A percentile compares a stretch with the other conserved stretches of the same genome.
These are phyloP conservation scores for Phaffia rhodozyma DNA, from an alignment of 1,284 basidiomycete genomes.

Conservation along the genomic window DNA sequence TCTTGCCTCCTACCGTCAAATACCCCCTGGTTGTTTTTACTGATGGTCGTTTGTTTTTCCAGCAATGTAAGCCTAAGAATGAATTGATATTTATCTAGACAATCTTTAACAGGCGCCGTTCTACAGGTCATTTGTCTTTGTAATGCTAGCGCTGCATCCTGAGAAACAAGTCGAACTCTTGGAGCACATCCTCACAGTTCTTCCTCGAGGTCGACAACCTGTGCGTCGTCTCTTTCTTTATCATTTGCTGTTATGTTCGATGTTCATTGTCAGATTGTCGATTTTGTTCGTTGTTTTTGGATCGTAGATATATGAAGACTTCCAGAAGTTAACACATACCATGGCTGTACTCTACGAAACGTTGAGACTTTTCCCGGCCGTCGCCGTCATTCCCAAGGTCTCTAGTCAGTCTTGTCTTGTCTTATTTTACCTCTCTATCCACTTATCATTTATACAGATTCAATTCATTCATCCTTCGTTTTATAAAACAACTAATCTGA, in stretches of 20 bases:
- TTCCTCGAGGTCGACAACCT: not conserved
- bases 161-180: not conserved
- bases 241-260: not conserved
- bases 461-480: too few species aligned
- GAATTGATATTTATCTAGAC: too few species aligned
- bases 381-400: not conserved
- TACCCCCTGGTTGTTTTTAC: not conserved
- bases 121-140: not conserved
- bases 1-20: not conserved
- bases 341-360: slow-evolving; percentile 2
- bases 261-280: not conserved
- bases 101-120: too few species aligned
- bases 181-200: not conserved
- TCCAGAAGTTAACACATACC: not conserved
- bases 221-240: not conserved
- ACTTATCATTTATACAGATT: too few species aligned
- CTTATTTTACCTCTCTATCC: not conserved
- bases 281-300: not conserved
- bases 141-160: slow-evolving; percentile 1
- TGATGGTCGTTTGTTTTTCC: too few species aligned
- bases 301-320: slow-evolving; percentile 4
- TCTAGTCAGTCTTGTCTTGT: not conserved
- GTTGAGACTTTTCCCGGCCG: slow-evolving; percentile 1
- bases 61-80: too few species aligned
- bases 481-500: too few species aligned